phyloP scores from a whole-genome alignment of 352 stramenopile genomes.

The Blastocystis sp. region DNA sequence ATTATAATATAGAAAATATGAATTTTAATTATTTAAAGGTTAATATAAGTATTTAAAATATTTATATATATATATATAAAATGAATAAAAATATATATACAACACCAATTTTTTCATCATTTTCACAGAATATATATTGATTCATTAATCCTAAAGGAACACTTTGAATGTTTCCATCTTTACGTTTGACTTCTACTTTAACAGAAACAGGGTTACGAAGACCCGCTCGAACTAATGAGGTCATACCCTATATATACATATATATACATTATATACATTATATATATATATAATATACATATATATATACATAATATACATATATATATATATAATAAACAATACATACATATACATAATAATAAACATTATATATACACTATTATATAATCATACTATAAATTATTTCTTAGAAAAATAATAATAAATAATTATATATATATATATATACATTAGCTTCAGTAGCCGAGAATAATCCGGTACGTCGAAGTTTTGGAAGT shows the following conservation, averaged over 20 bases:
- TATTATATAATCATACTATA: too few relatives aligned
- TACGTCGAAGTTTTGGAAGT: constrained; percentile 85
- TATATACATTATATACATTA: too few relatives aligned
- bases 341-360: too few relatives aligned
- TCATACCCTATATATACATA: too few relatives aligned
- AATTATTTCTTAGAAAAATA: constrained; percentile 65
- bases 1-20: too few relatives aligned
- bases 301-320: too few relatives aligned
- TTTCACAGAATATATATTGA: constrained; percentile 72
- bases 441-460: constrained; percentile 48
- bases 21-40: too few relatives aligned
- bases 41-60: too few relatives aligned
- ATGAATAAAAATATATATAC: background rate
- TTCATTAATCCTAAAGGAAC: constrained; percentile 66
- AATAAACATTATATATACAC: too few relatives aligned
- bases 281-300: too few relatives aligned
- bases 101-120: constrained; percentile 69
- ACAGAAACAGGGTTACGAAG: constrained; percentile 92
- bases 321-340: too few relatives aligned
- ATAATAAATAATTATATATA: constrained; percentile 45
- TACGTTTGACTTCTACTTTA: constrained; percentile 68
- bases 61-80: too few relatives aligned
- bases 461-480: constrained; percentile 67
- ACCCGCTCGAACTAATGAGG: constrained; percentile 72
- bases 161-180: constrained; percentile 41